Percentiles rank a stretch among this genome's conserved stretches.
phyloP scores from a whole-genome alignment of 2,329 filamentous ascomycete genomes.

The Pseudogymnoascus sp. region DNA sequence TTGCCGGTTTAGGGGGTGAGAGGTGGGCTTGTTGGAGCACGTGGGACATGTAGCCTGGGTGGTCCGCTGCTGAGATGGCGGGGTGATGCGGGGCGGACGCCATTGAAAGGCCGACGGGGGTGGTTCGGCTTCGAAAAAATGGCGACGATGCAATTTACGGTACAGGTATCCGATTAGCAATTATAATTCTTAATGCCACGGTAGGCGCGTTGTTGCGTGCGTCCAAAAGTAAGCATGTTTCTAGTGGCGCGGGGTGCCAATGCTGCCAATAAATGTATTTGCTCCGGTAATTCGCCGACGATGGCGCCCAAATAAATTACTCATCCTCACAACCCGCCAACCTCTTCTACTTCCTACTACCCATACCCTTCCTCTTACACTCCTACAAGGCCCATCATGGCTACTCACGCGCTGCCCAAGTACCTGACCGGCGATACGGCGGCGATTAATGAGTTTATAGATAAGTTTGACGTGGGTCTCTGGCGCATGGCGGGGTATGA shows the following conservation, averaged over 20 bases:
- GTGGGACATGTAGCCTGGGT: not conserved
- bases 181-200: not conserved
- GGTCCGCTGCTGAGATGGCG: not conserved
- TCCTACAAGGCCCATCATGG: not conserved
- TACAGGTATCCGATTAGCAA: not conserved
- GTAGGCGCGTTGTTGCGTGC: not conserved
- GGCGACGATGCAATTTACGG: not conserved
- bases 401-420: conserved; percentile 32
- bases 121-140: not conserved
- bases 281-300: conserved; percentile 4
- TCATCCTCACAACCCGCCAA: not conserved
- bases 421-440: conserved; percentile 73
- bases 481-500: conserved; percentile 8
- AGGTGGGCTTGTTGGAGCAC: conserved; percentile 51
- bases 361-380: not conserved
- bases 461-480: conserved; percentile 78
- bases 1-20: conserved; percentile 80
- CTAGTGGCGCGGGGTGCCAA: not conserved
- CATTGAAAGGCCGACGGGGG: not conserved
- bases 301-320: not conserved
- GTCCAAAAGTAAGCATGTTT: not conserved
- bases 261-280: not conserved
- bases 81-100: not conserved
- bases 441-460: conserved; percentile 75
- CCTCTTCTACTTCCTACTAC: not conserved